Base-by-base conservation (phyloP, 441 rosid species). In the Euphorbia corollata region DNA sequence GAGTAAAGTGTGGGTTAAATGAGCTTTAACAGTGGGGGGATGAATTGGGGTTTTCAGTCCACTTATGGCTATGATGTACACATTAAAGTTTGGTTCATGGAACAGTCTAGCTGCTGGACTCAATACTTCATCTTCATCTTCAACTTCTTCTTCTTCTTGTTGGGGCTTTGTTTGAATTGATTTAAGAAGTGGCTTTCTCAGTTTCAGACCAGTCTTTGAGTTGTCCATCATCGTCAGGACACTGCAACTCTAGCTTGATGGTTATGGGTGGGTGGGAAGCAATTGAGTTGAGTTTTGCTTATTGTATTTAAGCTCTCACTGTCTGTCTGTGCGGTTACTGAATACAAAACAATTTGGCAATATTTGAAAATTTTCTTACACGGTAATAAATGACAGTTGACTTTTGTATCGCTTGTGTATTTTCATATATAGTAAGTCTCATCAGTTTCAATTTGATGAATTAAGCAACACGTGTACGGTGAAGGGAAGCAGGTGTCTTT, bases 101-200 rank as follows among this genome's bases (percentile, higher is more conserved):
- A 83, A 83, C 75, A 76, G 41, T 53, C 78, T 71, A 61, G 85
- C 76, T 22, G 76, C 22, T 16, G 87, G 87, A 57, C 85, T 82
- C 67, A 80, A 48, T 2, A 79, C 70, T 65, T 76, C 73, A 13
- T 61, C 71, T 43, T 61, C 75, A 0, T 54, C 73, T 10, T 56
- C 34, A n/a, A n/a, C n/a, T n/a, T n/a, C n/a, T n/a, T n/a, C n/a
- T n/a, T n/a, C n/a, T 32, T 32, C 36, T 32, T 32, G 36, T 2
- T 32, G 2, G 36, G 6, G 6, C 27, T 51, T 36, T 1, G 54
- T 65, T 20, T 64, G 65, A 20, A 71, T 47, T 22, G 69, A 59
- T 71, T 50, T 47, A 50, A 71, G 64, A 20, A 18, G 18, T 19
- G 64, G 68, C 4, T 57, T 64, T 58, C 74, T 63, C 24, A 58